phyloP scores from a whole-genome alignment of 2,329 filamentous ascomycete species.

The Colletotrichum aenigma region DNA sequence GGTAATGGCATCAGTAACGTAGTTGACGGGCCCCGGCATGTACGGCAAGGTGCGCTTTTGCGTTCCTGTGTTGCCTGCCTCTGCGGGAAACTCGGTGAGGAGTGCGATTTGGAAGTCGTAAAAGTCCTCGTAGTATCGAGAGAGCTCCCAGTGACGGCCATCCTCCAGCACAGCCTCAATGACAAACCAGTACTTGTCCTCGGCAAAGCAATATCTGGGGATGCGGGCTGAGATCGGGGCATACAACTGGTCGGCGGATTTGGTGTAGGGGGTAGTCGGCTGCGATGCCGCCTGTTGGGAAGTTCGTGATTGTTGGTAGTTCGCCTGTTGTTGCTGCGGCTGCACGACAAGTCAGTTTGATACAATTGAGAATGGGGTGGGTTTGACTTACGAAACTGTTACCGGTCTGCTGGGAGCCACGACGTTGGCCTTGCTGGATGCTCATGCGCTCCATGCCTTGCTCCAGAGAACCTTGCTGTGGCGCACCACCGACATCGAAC shows the following conservation, averaged over 20 bases:
- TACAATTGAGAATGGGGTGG: background rate
- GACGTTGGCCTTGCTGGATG: slow-evolving; percentile 60
- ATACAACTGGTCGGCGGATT: slow-evolving; percentile 61
- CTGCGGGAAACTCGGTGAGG: slow-evolving; percentile 87
- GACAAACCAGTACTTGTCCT: slow-evolving; percentile 99
- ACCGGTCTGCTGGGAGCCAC: slow-evolving; percentile 42
- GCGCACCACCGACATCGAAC: slow-evolving; percentile 64
- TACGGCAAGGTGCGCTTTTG: slow-evolving; percentile 87
- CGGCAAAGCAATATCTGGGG: slow-evolving; percentile 91
- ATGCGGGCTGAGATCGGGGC: slow-evolving; percentile 85
- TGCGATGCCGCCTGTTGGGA: slow-evolving; percentile 36
- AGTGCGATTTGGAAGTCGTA: slow-evolving; percentile 98
- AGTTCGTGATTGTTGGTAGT: slow-evolving; percentile 25
- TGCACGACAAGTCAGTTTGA: background rate
- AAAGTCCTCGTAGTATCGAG: slow-evolving; percentile 96
- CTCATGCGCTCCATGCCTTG: slow-evolving; percentile 82
- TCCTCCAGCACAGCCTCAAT: slow-evolving; percentile 92
- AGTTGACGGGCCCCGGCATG: slow-evolving; percentile 97
- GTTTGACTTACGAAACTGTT: slow-evolving; percentile 49
- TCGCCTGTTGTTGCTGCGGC: slow-evolving; percentile 26
- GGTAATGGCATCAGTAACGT: slow-evolving; percentile 97
- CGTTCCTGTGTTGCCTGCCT: slow-evolving; percentile 84
- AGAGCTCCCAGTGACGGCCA: slow-evolving; percentile 89
- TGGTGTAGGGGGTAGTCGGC: slow-evolving; percentile 45
- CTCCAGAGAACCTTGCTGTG: slow-evolving; percentile 57